Conservation (phyloP, 129 eudicot species). For the Chrysanthemum seticuspe region DNA sequence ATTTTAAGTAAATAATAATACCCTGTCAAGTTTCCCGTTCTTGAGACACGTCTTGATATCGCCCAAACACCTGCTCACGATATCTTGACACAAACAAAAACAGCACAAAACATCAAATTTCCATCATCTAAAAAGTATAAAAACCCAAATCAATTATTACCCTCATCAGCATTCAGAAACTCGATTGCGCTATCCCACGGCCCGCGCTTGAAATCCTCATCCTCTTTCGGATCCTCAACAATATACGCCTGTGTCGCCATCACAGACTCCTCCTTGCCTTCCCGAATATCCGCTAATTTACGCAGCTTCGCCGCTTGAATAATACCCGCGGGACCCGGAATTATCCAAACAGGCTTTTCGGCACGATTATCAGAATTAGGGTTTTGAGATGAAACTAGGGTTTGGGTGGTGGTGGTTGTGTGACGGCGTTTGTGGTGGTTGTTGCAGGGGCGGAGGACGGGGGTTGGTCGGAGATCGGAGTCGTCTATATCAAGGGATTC, state of each 20-base stretch:
- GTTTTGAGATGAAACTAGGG: slow-evolving; percentile 18
- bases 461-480: no score
- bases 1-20: slow-evolving; percentile 8
- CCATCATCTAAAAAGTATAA: not conserved
- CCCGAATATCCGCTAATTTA: slow-evolving; percentile 26
- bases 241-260: slow-evolving; percentile 69
- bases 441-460: no score
- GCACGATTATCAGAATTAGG: slow-evolving; percentile 10
- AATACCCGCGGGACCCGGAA: slow-evolving; percentile 83
- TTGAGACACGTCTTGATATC: slow-evolving; percentile 36
- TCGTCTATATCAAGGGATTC: no score
- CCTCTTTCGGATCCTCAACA: slow-evolving; percentile 46
- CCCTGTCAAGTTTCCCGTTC: slow-evolving; percentile 52
- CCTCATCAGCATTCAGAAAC: slow-evolving; percentile 33
- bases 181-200: slow-evolving; percentile 66
- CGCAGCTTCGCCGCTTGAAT: slow-evolving; percentile 67
- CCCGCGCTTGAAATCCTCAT: slow-evolving; percentile 48
- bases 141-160: not conserved
- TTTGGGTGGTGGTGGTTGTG: slow-evolving; percentile 17
- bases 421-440: not conserved
- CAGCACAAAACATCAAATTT: slow-evolving; percentile 5
- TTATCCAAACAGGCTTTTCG: slow-evolving; percentile 17
- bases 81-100: slow-evolving; percentile 18
- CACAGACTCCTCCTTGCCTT: slow-evolving; percentile 20
- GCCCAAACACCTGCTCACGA: slow-evolving; percentile 36